Evolutionary conservation across 2,329 filamentous ascomycete genomes (phyloP).

Genomic region (Aspergillus latus): DNA sequence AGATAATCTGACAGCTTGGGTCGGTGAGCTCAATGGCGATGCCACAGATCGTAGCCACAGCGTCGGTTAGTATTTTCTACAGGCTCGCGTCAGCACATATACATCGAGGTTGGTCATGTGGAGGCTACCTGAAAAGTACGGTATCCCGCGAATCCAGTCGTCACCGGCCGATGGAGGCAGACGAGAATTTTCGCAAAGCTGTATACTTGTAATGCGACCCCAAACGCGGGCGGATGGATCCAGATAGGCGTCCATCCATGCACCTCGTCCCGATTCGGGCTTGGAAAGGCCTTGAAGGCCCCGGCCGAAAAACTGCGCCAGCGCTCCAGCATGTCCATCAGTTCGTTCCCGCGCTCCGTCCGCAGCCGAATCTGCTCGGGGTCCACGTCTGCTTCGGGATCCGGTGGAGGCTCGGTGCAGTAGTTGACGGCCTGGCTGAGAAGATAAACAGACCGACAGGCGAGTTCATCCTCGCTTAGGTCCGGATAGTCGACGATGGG

Average conservation of each 20-base stretch:
- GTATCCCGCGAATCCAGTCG: background rate
- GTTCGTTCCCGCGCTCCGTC: background rate
- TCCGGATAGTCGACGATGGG: conserved; percentile 1
- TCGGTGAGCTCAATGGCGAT: background rate
- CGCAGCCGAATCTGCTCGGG: background rate
- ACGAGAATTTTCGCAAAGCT: background rate
- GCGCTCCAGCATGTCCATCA: background rate
- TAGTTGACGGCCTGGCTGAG: conserved; percentile 1
- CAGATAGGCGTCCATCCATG: background rate
- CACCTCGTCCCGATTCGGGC: background rate
- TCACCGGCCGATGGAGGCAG: background rate
- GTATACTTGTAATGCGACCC: background rate
- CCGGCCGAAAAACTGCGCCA: background rate
- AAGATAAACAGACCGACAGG: background rate
- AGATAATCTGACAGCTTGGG: background rate
- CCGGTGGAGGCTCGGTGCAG: background rate
- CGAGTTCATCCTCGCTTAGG: background rate
- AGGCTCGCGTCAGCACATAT: background rate
- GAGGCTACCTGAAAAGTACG: background rate
- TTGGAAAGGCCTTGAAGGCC: background rate
- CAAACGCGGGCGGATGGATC: conserved; percentile 1
- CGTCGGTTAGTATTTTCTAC: background rate
- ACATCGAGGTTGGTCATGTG: background rate
- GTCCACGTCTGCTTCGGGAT: background rate
- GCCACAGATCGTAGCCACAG: background rate